These are phyloP conservation scores for Benincasa hispida DNA, from an alignment of 306 rosid species.

Conservation along the genomic window DNA sequence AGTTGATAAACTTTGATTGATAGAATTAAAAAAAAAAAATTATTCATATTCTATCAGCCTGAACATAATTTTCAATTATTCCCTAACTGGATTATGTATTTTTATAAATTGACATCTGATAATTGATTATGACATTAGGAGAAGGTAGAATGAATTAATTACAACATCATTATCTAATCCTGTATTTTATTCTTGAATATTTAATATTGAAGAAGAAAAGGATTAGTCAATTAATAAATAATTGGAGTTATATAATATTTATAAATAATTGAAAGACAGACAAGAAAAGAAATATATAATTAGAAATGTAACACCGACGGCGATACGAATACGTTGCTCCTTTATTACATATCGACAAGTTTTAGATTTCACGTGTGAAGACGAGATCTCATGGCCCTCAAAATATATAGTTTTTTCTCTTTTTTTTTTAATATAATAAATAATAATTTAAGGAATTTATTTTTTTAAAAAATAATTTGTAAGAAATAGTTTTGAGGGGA, in stretches of 20 bases:
- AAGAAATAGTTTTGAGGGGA: neutral
- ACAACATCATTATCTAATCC: neutral
- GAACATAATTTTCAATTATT: neutral
- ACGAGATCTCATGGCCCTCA: neutral
- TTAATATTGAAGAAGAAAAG: neutral
- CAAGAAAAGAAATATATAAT: neutral
- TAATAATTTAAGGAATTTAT: neutral
- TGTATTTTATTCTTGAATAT: neutral
- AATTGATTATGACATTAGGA: neutral
- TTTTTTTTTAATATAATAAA: too few relatives aligned
- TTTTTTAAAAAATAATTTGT: neutral
- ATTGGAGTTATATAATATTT: neutral
- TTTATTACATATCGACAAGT: neutral
- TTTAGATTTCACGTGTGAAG: constrained; percentile 8
- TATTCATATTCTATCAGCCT: neutral
- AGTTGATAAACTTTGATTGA: neutral
- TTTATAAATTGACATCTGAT: neutral
- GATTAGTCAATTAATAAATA: neutral
- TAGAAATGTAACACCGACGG: constrained; percentile 6
- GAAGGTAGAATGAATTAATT: neutral
- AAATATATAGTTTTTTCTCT: neutral
- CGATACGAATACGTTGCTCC: neutral
- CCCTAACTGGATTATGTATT: neutral
- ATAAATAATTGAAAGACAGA: neutral
- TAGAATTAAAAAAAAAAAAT: neutral